phyloP scores from a whole-genome alignment of 2,329 filamentous ascomycete genomes.

The Herpotrichia juniperi region DNA sequence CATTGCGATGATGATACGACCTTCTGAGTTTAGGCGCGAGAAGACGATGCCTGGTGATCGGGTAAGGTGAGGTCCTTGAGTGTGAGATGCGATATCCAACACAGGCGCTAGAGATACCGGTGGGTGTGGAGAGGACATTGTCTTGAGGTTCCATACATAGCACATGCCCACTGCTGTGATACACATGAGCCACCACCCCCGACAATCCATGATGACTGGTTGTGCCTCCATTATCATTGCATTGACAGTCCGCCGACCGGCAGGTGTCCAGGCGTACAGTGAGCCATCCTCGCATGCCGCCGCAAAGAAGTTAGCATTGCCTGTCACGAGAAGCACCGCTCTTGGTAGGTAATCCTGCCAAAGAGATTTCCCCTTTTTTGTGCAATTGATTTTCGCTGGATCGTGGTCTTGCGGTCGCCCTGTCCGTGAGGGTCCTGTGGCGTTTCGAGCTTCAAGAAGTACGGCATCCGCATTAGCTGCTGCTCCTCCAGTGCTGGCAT shows the following conservation, averaged over 20 bases:
- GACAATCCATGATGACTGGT: conserved; percentile 89
- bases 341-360: conserved; percentile 95
- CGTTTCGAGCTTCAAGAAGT: conserved; percentile 88
- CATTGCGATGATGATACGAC: conserved; percentile 85
- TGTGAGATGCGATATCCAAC: conserved; percentile 82
- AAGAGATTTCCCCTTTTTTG: conserved; percentile 77
- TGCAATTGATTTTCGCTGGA: conserved; percentile 81
- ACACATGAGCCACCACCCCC: conserved; percentile 86
- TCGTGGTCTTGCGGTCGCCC: conserved; percentile 71
- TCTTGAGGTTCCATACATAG: conserved; percentile 91
- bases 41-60: conserved; percentile 85
- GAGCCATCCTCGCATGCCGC: conserved; percentile 93
- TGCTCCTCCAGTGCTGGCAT: conserved; percentile 50
- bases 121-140: conserved; percentile 82
- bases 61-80: conserved; percentile 78
- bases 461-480: conserved; percentile 66
- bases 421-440: conserved; percentile 64
- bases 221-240: conserved; percentile 88
- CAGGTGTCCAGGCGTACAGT: conserved; percentile 89
- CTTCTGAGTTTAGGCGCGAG: conserved; percentile 86
- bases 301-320: conserved; percentile 89
- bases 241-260: conserved; percentile 83
- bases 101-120: conserved; percentile 88
- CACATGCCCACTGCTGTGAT: conserved; percentile 88
- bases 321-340: conserved; percentile 86